phyloP scores from a whole-genome alignment of 805 yeast genomes.

The Hemisphaericaspora nanyangensis region DNA sequence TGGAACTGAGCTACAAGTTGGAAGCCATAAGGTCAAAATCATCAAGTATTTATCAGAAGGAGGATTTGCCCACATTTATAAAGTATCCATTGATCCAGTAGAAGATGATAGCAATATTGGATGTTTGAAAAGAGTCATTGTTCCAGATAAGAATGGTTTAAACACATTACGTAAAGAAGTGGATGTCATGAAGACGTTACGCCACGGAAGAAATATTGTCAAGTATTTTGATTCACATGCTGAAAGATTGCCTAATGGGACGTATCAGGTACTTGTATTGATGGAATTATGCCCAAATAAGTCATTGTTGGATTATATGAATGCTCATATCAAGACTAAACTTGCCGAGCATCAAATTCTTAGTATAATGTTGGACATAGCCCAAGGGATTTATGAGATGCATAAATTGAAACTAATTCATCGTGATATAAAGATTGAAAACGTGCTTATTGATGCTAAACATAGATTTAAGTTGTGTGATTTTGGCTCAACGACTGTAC shows the following conservation, averaged over 20 bases:
- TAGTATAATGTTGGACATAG: constrained; percentile 78
- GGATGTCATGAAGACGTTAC: constrained; percentile 68
- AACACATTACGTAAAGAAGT: constrained; percentile 68
- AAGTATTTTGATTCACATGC: constrained; percentile 76
- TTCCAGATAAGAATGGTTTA: constrained; percentile 66
- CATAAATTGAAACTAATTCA: constrained; percentile 79
- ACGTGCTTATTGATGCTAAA: constrained; percentile 72
- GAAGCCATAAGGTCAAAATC: constrained; percentile 35
- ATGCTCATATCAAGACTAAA: constrained; percentile 74
- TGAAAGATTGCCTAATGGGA: constrained; percentile 46
- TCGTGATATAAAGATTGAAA: constrained; percentile 91
- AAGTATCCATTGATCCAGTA: constrained; percentile 51
- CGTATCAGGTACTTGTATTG: constrained; percentile 81
- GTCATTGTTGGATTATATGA: constrained; percentile 89
- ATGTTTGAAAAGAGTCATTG: constrained; percentile 71
- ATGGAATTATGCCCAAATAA: constrained; percentile 93
- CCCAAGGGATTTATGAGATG: constrained; percentile 79
- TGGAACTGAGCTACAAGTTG: constrained; percentile 40
- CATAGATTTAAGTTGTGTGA: constrained; percentile 82
- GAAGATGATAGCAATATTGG: constrained; percentile 48
- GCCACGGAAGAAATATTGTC: constrained; percentile 57
- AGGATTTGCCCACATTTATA: constrained; percentile 79
- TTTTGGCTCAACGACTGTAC: constrained; percentile 83
- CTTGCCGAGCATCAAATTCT: constrained; percentile 72
- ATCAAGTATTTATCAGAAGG: constrained; percentile 45